A percentile compares a stretch with the other conserved stretches of the same genome.
These are phyloP conservation scores for Musa balbisiana DNA, from an alignment of 202 grass and related monocot genomes.

Conservation along the genomic window DNA sequence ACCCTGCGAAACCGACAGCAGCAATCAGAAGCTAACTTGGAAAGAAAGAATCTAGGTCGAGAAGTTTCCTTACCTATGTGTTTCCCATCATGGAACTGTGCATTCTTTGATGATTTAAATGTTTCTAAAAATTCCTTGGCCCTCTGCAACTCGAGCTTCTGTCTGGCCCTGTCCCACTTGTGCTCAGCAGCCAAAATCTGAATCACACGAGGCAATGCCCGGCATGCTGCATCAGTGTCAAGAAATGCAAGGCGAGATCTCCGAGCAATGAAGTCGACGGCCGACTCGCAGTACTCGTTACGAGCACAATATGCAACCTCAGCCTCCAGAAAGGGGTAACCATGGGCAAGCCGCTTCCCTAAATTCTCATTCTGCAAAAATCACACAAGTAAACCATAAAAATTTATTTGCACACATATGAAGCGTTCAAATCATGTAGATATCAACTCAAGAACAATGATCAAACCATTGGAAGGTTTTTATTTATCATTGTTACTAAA, in stretches of 20 bases:
- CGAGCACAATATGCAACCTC: conserved; percentile 97
- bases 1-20: neutral
- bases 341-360: conserved; percentile 79
- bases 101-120: conserved; percentile 89
- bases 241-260: conserved; percentile 81
- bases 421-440: neutral
- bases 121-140: conserved; percentile 77
- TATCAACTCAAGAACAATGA: neutral
- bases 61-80: conserved; percentile 45
- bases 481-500: neutral
- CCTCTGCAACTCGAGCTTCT: conserved; percentile 59
- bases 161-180: conserved; percentile 72
- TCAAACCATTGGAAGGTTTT: neutral
- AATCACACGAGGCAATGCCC: conserved; percentile 64
- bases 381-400: neutral
- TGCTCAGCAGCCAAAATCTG: conserved; percentile 69
- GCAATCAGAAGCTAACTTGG: neutral
- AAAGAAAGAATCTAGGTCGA: no score
- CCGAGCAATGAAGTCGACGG: conserved; percentile 79
- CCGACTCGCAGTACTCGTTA: conserved; percentile 76
- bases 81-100: conserved; percentile 84
- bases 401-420: neutral
- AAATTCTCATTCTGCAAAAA: conserved; percentile 61
- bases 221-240: conserved; percentile 67
- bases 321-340: conserved; percentile 86